Evolutionary conservation across 2,329 filamentous ascomycete genomes (phyloP), one percentile per base, ranked within the genome.

Genomic region (Neurospora sp.): DNA sequence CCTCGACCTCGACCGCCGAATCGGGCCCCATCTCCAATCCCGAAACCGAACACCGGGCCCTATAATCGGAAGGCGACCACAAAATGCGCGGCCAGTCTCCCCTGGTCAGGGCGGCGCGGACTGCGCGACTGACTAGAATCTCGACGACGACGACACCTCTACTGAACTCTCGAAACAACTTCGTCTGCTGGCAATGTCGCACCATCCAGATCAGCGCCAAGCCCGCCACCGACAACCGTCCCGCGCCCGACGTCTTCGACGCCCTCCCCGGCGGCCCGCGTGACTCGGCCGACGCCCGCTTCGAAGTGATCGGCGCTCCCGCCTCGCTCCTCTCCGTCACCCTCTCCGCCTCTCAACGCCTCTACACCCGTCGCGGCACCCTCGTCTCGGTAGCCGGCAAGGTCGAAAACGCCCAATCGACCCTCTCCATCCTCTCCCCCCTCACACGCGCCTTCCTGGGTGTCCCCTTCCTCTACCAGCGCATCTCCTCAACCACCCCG

Each of bases 261-360:
- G 96, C 96, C 69, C 90, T 33, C 28, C 28, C 28, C 28, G 28
- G 28, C 28, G 28, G 28, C 28, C 28, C 28, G 1, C 28, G 28
- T 33, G 28, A 33, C 28, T 33, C 28, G 28, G 82, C 86, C 68
- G 96, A 98, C 86, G 96, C 96, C 69, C 90, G 90, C 70, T 99
- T 99, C 80, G 93, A 98, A 81, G 93, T 98, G 67, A 84, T 99
- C 73, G 96, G 96, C 72, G 88, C 92, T 33, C 93, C 95, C 1
- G 96, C 96, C 81, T 98, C 96, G 69, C 89, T 99, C 73, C 90
- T 99, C 75, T 97, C 95, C 28, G 94, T 97, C 74, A 93, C 91
- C 8, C 87, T 99, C 68, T 96, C 96, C 42, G 92, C 96, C 58
- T 98, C 95, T 39, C 95, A 98, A 80, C 91, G 92, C 76, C 89